Conservation (phyloP, 805 yeast genomes). For the Zygoascus ofunaensis region DNA sequence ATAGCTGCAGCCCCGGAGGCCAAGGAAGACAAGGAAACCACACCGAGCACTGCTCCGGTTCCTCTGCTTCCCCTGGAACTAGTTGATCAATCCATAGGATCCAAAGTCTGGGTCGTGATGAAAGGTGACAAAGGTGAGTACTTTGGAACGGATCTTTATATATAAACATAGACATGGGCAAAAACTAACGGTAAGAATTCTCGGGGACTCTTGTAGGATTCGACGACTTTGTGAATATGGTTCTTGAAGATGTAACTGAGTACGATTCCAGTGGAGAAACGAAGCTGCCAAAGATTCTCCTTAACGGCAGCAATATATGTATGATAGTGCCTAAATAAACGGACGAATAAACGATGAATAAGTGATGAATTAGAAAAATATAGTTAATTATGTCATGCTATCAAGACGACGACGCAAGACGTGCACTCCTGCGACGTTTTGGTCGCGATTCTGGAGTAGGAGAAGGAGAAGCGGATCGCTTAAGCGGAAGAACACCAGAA, state of each 20-base stretch:
- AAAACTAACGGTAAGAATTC: constrained; percentile 48
- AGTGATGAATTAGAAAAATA: too few relatives aligned
- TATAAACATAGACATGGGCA: neutral
- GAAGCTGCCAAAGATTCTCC: constrained; percentile 27
- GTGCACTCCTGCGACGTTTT: too few relatives aligned
- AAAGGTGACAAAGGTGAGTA: constrained; percentile 34
- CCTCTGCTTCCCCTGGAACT: constrained; percentile 62
- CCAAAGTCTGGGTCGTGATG: constrained; percentile 64
- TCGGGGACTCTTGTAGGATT: constrained; percentile 85
- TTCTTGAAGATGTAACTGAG: constrained; percentile 73
- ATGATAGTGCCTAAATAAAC: constrained; percentile 29
- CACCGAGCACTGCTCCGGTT: constrained; percentile 1
- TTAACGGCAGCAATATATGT: constrained; percentile 34
- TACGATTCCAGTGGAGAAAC: constrained; percentile 25
- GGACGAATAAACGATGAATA: too few relatives aligned
- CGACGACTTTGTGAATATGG: constrained; percentile 83
- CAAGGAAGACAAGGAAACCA: too few relatives aligned
- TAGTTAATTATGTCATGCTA: constrained; percentile 1
- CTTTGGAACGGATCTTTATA: constrained; percentile 12
- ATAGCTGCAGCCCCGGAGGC: neutral
- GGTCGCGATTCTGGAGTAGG: too few relatives aligned
- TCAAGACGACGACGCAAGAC: too few relatives aligned
- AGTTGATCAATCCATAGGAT: constrained; percentile 80
- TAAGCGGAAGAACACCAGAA: too few relatives aligned
- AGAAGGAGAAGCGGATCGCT: too few relatives aligned